These are phyloP conservation scores for Pyrenophora tritici-repentis DNA, from an alignment of 2,329 filamentous ascomycete genomes.

Conservation along the genomic window DNA sequence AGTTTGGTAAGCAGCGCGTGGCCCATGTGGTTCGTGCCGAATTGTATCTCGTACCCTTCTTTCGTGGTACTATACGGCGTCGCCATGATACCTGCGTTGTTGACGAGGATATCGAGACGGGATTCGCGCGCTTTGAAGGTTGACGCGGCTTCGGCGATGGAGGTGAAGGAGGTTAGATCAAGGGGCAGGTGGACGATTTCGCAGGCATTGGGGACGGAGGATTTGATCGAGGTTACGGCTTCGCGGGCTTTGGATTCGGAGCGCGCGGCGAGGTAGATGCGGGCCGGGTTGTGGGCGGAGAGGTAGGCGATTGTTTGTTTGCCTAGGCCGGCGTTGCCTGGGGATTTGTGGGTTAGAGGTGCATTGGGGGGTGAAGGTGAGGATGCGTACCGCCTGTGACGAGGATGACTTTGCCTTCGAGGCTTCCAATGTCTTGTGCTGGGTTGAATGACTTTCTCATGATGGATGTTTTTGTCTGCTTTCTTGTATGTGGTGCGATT, in stretches of 20 bases:
- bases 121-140: slow-evolving; percentile 42
- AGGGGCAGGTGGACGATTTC: slow-evolving; percentile 48
- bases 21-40: slow-evolving; percentile 59
- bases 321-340: slow-evolving; percentile 55
- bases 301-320: slow-evolving; percentile 53
- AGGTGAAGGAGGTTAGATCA: slow-evolving; percentile 51
- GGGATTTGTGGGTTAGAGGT: slow-evolving; percentile 1
- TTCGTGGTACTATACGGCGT: slow-evolving; percentile 46
- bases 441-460: slow-evolving; percentile 36
- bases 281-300: slow-evolving; percentile 50
- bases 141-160: slow-evolving; percentile 45
- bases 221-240: slow-evolving; percentile 50
- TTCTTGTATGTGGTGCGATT: slow-evolving; percentile 10
- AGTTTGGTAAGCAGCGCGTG: slow-evolving; percentile 56
- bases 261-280: slow-evolving; percentile 56
- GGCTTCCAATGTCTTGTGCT: slow-evolving; percentile 26
- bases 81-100: slow-evolving; percentile 55
- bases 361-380: background rate
- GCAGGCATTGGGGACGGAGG: slow-evolving; percentile 39
- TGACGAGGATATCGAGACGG: slow-evolving; percentile 54
- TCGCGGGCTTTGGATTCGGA: slow-evolving; percentile 49
- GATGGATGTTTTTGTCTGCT: slow-evolving; percentile 9
- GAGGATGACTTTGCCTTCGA: slow-evolving; percentile 42
- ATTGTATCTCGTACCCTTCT: slow-evolving; percentile 57
- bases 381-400: slow-evolving; percentile 42